phyloP scores from a whole-genome alignment of 805 yeast species.

The Limtongozyma cylindracea region DNA sequence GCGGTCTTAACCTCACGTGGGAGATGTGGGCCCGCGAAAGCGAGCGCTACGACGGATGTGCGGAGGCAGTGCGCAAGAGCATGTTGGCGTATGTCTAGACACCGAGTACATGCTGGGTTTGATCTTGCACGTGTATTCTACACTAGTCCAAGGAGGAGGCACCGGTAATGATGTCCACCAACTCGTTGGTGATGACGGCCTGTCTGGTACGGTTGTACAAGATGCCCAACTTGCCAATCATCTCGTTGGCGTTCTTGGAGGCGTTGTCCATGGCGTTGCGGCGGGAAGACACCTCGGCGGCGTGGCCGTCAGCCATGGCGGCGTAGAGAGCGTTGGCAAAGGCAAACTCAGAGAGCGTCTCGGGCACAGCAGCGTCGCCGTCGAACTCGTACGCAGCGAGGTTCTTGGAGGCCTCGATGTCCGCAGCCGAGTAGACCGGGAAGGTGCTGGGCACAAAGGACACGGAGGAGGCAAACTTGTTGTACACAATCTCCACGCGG shows the following conservation, averaged over 20 bases:
- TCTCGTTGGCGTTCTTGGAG: slow-evolving; percentile 97
- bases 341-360: slow-evolving; percentile 61
- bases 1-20: too few species aligned
- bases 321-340: slow-evolving; percentile 74
- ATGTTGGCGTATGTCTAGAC: too few species aligned
- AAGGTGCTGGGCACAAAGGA: slow-evolving; percentile 66
- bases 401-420: slow-evolving; percentile 69
- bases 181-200: slow-evolving; percentile 96
- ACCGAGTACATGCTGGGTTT: too few species aligned
- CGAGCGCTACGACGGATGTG: too few species aligned
- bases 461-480: slow-evolving; percentile 70
- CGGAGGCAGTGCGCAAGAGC: too few species aligned
- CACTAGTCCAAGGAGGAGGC: slow-evolving; percentile 89
- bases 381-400: slow-evolving; percentile 60
- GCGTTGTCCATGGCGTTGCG: slow-evolving; percentile 99
- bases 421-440: slow-evolving; percentile 39
- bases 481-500: slow-evolving; percentile 61
- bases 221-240: slow-evolving; percentile 90
- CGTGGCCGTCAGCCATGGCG: slow-evolving; percentile 95
- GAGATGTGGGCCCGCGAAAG: too few species aligned
- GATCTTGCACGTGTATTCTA: too few species aligned
- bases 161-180: slow-evolving; percentile 99
- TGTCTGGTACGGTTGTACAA: slow-evolving; percentile 82
- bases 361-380: slow-evolving; percentile 34
- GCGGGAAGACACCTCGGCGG: slow-evolving; percentile 94